Evolutionary conservation across 441 rosid species (phyloP).

Genomic region (Eruca vesicaria): DNA sequence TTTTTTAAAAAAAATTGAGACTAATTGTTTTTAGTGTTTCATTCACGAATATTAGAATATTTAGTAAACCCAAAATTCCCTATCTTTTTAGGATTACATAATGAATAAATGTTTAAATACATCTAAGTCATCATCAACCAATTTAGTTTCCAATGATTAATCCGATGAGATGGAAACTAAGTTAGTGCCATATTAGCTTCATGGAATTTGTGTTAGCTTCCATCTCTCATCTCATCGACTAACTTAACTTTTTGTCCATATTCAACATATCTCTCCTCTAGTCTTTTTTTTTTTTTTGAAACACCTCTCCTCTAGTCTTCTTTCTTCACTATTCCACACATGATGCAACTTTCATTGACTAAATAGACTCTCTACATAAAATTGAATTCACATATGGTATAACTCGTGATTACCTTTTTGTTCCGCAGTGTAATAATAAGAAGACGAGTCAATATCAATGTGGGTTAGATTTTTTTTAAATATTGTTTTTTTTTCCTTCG

Average conservation of each 20-base stretch:
- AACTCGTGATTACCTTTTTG: constrained; percentile 26
- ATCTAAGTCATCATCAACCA: not conserved
- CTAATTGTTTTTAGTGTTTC: not conserved
- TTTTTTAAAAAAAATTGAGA: not conserved
- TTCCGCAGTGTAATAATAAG: constrained; percentile 6
- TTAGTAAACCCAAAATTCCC: not conserved
- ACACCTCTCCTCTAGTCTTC: not conserved
- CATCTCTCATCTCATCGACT: not conserved
- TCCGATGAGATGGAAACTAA: not conserved
- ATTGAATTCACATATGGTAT: constrained; percentile 4
- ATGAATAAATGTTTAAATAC: not conserved
- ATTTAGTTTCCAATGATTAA: not conserved
- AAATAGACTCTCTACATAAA: not conserved
- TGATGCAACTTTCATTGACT: not conserved
- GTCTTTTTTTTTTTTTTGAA: not conserved
- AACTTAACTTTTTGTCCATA: not conserved
- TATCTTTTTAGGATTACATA: not conserved
- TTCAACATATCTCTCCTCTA: not conserved
- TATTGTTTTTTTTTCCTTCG: not conserved
- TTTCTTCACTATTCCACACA: not conserved
- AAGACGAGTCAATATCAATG: constrained; percentile 5
- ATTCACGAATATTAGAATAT: not conserved
- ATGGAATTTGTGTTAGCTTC: not conserved
- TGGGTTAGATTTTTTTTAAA: constrained; percentile 7
- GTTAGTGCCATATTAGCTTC: not conserved